Conservation (phyloP, 345 rosid genomes). For the thale cress (Arabidopsis thaliana) region DNA sequence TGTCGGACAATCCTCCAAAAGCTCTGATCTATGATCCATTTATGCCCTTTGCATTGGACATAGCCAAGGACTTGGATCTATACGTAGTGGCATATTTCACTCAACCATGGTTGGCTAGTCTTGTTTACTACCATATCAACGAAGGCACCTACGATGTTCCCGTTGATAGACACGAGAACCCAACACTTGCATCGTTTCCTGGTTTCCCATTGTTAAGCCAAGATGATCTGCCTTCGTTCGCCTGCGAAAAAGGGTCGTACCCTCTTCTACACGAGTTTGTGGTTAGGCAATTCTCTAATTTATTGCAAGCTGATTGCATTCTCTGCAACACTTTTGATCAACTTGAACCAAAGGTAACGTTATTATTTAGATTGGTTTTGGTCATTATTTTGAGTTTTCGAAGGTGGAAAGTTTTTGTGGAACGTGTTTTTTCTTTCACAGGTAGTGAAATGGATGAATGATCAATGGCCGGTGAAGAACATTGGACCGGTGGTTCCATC, state of each 20-base stretch:
- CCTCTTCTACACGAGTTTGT: slow-evolving; percentile 10
- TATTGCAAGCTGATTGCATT: slow-evolving; percentile 47
- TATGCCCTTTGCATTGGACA: slow-evolving; percentile 55
- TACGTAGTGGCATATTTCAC: slow-evolving; percentile 46
- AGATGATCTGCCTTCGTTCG: slow-evolving; percentile 51
- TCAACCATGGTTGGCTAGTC: slow-evolving; percentile 50
- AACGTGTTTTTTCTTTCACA: slow-evolving; percentile 15
- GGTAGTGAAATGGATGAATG: slow-evolving; percentile 56
- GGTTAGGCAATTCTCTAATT: slow-evolving; percentile 47
- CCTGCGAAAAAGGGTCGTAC: slow-evolving; percentile 41
- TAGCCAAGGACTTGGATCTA: slow-evolving; percentile 40
- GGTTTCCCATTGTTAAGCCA: slow-evolving; percentile 47
- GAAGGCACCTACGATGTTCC: slow-evolving; percentile 50
- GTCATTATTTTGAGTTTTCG: neutral
- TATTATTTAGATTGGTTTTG: neutral
- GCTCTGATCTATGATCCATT: slow-evolving; percentile 55
- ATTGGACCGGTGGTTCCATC: slow-evolving; percentile 68
- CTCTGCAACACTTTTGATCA: slow-evolving; percentile 56
- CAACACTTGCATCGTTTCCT: slow-evolving; percentile 37
- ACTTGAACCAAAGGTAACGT: slow-evolving; percentile 57
- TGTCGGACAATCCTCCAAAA: slow-evolving; percentile 40
- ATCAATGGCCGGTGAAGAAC: slow-evolving; percentile 49
- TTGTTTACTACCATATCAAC: slow-evolving; percentile 43
- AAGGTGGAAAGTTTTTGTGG: neutral
- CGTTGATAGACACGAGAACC: slow-evolving; percentile 26